Evolutionary conservation across 2,329 filamentous ascomycete genomes (phyloP).

Genomic region (Neofusicoccum laricinum): DNA sequence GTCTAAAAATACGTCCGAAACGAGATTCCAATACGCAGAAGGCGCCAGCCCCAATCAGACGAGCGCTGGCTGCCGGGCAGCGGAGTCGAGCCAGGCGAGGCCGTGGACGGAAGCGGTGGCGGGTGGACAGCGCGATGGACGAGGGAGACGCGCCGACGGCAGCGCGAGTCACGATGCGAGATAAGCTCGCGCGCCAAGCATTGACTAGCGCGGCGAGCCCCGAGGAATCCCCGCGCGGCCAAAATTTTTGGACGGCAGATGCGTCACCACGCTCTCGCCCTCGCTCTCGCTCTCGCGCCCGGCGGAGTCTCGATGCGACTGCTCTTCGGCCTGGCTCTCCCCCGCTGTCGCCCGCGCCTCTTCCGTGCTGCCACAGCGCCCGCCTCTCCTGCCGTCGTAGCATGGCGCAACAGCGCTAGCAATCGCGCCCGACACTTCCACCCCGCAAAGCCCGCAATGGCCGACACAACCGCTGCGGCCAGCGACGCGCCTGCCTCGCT

Average conservation of each 20-base stretch:
- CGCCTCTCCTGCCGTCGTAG: background rate
- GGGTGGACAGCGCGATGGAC: background rate
- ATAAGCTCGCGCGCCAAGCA: background rate
- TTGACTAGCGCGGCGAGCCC: background rate
- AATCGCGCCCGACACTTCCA: background rate
- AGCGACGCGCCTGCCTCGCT: conserved; percentile 21
- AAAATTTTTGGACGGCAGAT: background rate
- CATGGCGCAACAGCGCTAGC: background rate
- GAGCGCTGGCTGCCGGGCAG: background rate
- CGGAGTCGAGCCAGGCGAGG: background rate
- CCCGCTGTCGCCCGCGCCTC: background rate
- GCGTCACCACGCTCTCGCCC: background rate
- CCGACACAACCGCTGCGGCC: background rate
- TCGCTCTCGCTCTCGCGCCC: background rate
- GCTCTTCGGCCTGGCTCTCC: background rate
- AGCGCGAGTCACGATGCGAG: background rate
- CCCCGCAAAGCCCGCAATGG: background rate
- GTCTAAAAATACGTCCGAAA: conserved; percentile 4
- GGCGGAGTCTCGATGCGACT: background rate
- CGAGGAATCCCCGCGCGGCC: background rate
- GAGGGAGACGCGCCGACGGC: background rate
- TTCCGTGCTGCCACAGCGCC: background rate
- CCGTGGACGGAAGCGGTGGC: background rate
- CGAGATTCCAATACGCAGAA: background rate
- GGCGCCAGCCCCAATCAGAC: background rate